Evolutionary conservation across 2,329 filamentous ascomycete genomes (phyloP), one percentile per base, ranked within the genome.

Genomic region (Colletotrichum melonis): DNA sequence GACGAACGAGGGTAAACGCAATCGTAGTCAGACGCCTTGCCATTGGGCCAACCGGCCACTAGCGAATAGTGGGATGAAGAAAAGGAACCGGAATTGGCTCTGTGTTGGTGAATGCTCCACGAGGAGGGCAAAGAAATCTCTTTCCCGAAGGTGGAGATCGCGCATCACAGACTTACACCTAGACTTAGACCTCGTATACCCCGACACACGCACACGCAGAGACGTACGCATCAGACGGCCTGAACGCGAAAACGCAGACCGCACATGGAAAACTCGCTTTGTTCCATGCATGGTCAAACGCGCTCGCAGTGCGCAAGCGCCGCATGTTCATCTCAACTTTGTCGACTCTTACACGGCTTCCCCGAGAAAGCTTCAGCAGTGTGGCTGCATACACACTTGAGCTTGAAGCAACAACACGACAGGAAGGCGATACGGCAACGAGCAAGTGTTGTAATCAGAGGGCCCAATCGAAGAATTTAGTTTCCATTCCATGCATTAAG

Each of bases 21-120:
- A 52, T 83, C 81, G 82, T 83, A 83, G 82, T 84, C 82, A 84
- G 81, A 83, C 82, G 82, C 81, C 82, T 83, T 84, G 81, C 78
- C 82, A 83, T 82, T 82, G 79, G 80, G 79, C 80, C 80, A 83
- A 73, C 71, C 71, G 71, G 71, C 71, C 71, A 54, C 42, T 49
- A 11, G 3, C 19, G 42, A 22, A 22, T 35, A 49, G 42, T 49
- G 42, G 42, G 42, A 49, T 49, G 16, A 9, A 5, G 3, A n/a
- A 9, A 1, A 9, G 4, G 1, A 49, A n/a, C 7, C 19, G 19
- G 19, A n/a, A n/a, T 49, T 11, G 19, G 7, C 8, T n/a, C 19
- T 22, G 19, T 49, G 19, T 49, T 49, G 16, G 42, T 0, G 19
- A 4, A 5, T 49, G 42, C 42, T 9, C 42, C 42, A 19, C 42